Base-by-base conservation (phyloP, 108 stramenopile species). In the Seminavis robusta region DNA sequence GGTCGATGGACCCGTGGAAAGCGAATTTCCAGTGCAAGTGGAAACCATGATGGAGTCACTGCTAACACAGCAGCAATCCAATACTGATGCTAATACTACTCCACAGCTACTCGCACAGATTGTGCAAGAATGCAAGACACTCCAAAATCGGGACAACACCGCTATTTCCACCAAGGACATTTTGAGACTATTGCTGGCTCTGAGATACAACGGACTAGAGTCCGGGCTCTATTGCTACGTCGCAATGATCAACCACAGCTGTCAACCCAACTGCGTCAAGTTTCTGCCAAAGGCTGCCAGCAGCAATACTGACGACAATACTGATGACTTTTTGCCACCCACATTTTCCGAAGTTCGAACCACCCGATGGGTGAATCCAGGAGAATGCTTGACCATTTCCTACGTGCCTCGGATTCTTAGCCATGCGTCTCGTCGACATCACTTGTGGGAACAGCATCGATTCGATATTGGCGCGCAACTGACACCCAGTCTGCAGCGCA, bases 201-300 rank as follows among this genome's bases (percentile, higher is more conserved):
- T 92, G 27, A 69, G 86, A 41, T 92, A 88, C 62, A 92, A 92
- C 53, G 84, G 90, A 8, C 77, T 92, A 25, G 86, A 85, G 61
- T 78, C 79, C 0, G 90, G 90, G 5, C 39, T 92, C 5, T 92
- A 87, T 43, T 50, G 75, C 15, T 79, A 87, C 58, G 76, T 79
- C 38, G 82, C 84, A 29, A 92, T 92, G 78, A 75, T 92, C 44
- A 92, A 92, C 57, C 90, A 92, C 40, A 61, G 58, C 31, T 69
- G 72, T 43, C 56, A 83, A 57, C 84, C 90, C 38, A 92, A 92
- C 38, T 87, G 90, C 46, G 72, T 84, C 42, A 92, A 92, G 47
- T 81, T 87, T 36, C 58, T 56, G 25, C 86, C 86, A 1, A 65
- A 52, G 20, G 52, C 25, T 31, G 29, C 36, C 21, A 40, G 56